A percentile compares a stretch with the other conserved stretches of the same genome.
phyloP scores from a whole-genome alignment of 441 rosid species.

The Cnidoscolus chayamansa region DNA sequence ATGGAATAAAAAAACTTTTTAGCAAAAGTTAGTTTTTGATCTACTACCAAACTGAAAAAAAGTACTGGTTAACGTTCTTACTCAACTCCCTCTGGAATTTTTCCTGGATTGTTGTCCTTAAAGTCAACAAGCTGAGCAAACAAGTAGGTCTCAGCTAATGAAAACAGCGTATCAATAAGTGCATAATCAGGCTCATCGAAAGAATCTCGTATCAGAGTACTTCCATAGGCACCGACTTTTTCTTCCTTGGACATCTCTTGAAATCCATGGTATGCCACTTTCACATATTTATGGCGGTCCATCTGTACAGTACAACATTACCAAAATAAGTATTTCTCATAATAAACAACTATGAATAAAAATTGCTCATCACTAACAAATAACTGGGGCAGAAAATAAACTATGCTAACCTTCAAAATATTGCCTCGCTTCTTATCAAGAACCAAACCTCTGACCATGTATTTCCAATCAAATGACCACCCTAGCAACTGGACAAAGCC shows the following conservation, averaged over 20 bases:
- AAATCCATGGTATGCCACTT: constrained; percentile 98
- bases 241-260: constrained; percentile 88
- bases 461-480: constrained; percentile 90
- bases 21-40: neutral
- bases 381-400: neutral
- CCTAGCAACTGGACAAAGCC: constrained; percentile 52
- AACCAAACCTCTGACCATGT: constrained; percentile 98
- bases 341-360: neutral
- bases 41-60: neutral
- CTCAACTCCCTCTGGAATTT: constrained; percentile 56
- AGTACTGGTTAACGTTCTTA: constrained; percentile 37
- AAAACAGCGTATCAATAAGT: constrained; percentile 90
- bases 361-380: neutral
- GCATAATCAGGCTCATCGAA: constrained; percentile 97
- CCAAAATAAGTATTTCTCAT: constrained; percentile 7
- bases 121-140: constrained; percentile 97
- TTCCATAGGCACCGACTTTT: constrained; percentile 83
- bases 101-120: constrained; percentile 73
- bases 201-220: constrained; percentile 77
- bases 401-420: constrained; percentile 69
- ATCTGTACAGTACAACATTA: constrained; percentile 47
- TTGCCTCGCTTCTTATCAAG: constrained; percentile 97
- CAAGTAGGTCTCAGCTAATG: constrained; percentile 90
- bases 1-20: neutral
- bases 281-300: constrained; percentile 98